Evolutionary conservation across 2,329 filamentous ascomycete species (phyloP), one percentile per base, ranked within the genome.

Genomic region (Pseudopyricularia cyperi): DNA sequence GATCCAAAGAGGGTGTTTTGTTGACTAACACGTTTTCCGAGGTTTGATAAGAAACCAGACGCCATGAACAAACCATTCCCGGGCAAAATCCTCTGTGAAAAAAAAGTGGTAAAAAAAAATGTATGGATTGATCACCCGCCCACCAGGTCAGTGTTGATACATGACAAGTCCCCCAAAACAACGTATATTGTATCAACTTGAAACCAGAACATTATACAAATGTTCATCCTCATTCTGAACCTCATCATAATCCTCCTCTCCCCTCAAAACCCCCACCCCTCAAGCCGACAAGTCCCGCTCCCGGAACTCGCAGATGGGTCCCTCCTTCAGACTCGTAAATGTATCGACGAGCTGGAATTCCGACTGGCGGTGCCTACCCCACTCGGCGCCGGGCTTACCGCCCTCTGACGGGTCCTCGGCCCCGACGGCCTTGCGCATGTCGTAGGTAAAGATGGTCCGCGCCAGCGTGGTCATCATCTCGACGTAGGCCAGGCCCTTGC

Each of bases 311-410:
- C 88, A 69, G 67, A 85, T 72, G 1, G 82, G 80, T 0, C 85
- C 85, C 60, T 85, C 75, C 69, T 88, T 89, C 59, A 77, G 70
- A 59, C 82, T 85, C 32, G 85, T 87, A 65, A 89, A 89, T 17
- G 79, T 83, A 62, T 89, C 85, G 50, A 75, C 67, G 53, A 88
- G 68, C 69, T 87, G 84, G 64, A 82, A 87, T 71, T 89, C 85
- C 1, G 61, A 68, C 17, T 61, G 62, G 47, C 75, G 70, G 52
- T 80, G 72, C 46, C 80, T 70, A 0, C 80, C 80, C 68, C 68
- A 75, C 60, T 75, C 77, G 7, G 70, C 61, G 30, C 67, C 68
- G 3, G 62, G 57, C 46, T 65, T 66, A 4, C 49, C 49, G 6
- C 78, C 77, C 67, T 80, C 75, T 8, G 73, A 76, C 4, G 74